Evolutionary conservation across 192 early-diverging fungal genomes (phyloP), one percentile per base, ranked within the genome.

Genomic region (Coemansia sp.): DNA sequence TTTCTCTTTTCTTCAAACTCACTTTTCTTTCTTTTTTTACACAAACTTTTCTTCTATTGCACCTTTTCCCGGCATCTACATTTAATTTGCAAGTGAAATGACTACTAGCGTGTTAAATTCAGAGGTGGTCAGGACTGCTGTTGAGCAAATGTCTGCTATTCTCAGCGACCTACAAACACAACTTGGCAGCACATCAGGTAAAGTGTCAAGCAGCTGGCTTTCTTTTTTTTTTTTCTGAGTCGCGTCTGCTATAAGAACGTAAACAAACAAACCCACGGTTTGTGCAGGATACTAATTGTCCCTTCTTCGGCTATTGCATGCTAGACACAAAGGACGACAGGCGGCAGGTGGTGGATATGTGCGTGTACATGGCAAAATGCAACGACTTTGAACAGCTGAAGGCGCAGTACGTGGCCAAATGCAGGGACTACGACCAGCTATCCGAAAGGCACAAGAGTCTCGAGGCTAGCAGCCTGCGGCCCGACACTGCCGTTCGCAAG

Each of bases 361-460:
- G 46, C 2, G 46, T 36, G 46, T 80, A 75, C 45, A 11, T 40
- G 41, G 55, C 45, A 68, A 80, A 80, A 43, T 80, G 78, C 66
- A 61, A 43, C 13, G 72, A 65, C 61, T 69, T 75, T 20, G 63
- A 75, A 2, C 62, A 55, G 14, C 58, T 80, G 59, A 38, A 56
- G 22, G 29, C 48, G 19, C 67, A 57, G 66, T 69, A 71, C 52
- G 36, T 42, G n/a, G 43, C 43, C 19, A 80, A 80, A 58, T 75
- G 78, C 61, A 41, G 42, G 11, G 78, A 74, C 11, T 74, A 72
- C 43, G 78, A 80, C 32, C 55, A 63, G 35, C 50, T 80, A 29
- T 59, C 64, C 4, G 19, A 20, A 0, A 61, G 46, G 15, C 69
- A 75, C 66, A 62, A 34, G 15, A 48, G 56, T 23, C 66, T 68